Percentiles rank a stretch among this genome's conserved stretches.
phyloP scores from a whole-genome alignment of 345 rosid species.

The Abelmoschus esculentus region DNA sequence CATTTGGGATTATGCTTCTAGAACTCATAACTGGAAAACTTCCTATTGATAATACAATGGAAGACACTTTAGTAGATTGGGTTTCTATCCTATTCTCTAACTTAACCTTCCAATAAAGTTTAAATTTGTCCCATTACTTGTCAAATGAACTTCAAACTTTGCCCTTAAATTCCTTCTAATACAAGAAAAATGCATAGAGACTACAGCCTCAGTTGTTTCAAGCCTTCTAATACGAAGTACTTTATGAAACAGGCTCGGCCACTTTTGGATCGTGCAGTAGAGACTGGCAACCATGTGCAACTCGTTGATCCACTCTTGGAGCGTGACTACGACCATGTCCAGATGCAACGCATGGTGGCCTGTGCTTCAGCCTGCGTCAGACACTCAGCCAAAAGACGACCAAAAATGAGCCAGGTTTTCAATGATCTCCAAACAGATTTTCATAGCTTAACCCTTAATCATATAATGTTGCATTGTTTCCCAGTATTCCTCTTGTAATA shows the following conservation, averaged over 20 bases:
- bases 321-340: conserved; percentile 43
- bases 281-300: conserved; percentile 41
- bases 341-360: conserved; percentile 66
- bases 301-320: conserved; percentile 56
- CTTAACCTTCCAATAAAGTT: not conserved
- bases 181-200: not conserved
- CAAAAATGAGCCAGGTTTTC: conserved; percentile 87
- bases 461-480: not conserved
- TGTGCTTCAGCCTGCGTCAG: conserved; percentile 86
- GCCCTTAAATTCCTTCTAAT: too few relatives aligned
- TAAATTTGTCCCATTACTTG: too few relatives aligned
- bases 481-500: not conserved
- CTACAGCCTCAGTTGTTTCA: not conserved
- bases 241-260: conserved; percentile 57
- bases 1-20: conserved; percentile 85
- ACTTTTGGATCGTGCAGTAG: conserved; percentile 33
- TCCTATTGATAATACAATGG: conserved; percentile 66
- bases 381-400: conserved; percentile 81
- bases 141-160: not conserved
- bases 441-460: not conserved
- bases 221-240: not conserved
- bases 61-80: conserved; percentile 94
- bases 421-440: not conserved
- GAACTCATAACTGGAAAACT: conserved; percentile 75
- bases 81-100: conserved; percentile 23